Evolutionary conservation across 768 basidiomycete genomes (phyloP), one percentile per base, ranked within the genome.

Genomic region (Panaeolus papilionaceus): DNA sequence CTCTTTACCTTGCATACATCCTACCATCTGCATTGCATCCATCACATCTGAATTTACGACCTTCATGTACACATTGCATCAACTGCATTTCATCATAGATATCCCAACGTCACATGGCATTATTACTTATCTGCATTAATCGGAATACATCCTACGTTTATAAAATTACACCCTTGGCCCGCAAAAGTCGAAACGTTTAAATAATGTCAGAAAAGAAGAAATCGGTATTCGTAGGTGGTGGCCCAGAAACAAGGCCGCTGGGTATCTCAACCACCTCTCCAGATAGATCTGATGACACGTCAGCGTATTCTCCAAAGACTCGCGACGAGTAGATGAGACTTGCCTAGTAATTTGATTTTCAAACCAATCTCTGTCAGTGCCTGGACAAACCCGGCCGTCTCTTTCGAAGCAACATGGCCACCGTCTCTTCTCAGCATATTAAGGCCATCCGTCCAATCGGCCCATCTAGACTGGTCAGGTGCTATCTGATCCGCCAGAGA

Each of bases 371-470:
- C 95, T 2, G 95, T 97, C 71, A 97, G 80, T 9, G 91, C 89
- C 73, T 93, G 87, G 11, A 97, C 92, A 73, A 95, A 94, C 26
- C 89, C 91, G 44, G 91, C 92, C 0, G 95, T 96, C 78, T 95
- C 93, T 70, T 89, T 86, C 4, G 94, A 94, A 12, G 91, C 82
- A 66, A 95, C 92, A 75, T 94, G 93, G 8, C 92, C 92, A 18
- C 93, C 89, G 70, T 92, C 93, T 63, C 89, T 82, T 45, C 93
- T 83, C 47, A 96, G 84, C 89, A 96, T 92, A 72, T 94, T 94
- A 77, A 97, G 75, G 4, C 95, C 95, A 76, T 97, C 95, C 2
- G 94, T 94, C 95, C 95, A 97, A 79, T 97, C 95, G 16, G 93
- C 92, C 91, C 93, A 96, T 18, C 91, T 83, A 18, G 89, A 88